phyloP scores from a whole-genome alignment of 1,139 yeast genomes.

The Yamadazyma oceani region DNA sequence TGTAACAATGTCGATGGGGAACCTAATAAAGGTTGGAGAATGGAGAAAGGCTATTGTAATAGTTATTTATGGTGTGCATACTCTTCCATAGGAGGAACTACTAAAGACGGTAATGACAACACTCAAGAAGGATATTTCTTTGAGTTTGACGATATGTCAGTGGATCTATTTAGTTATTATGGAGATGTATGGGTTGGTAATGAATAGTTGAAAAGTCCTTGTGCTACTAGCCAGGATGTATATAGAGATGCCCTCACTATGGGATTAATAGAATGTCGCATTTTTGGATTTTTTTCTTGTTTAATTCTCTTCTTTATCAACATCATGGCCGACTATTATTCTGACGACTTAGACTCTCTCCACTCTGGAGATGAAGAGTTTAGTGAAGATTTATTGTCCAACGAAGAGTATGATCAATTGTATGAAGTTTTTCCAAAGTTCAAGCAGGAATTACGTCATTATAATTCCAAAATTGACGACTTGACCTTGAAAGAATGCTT shows the following conservation, averaged over 20 bases:
- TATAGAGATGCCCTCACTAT: no score
- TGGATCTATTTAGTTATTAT: conserved; percentile 26
- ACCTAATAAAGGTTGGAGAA: conserved; percentile 32
- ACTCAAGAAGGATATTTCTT: conserved; percentile 26
- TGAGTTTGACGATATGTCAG: conserved; percentile 22
- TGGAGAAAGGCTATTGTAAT: conserved; percentile 36
- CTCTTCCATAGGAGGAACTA: conserved; percentile 38
- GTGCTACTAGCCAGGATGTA: background rate
- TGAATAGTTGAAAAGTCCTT: conserved; percentile 19
- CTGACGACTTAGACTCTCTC: conserved; percentile 13
- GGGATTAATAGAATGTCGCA: no score
- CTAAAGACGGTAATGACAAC: conserved; percentile 23
- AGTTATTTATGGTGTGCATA: conserved; percentile 49
- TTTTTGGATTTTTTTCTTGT: background rate
- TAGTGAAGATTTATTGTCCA: conserved; percentile 21
- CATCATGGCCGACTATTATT: conserved; percentile 9
- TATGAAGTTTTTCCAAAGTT: conserved; percentile 42
- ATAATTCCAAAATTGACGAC: conserved; percentile 50
- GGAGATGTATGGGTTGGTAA: conserved; percentile 38
- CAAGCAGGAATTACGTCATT: conserved; percentile 32
- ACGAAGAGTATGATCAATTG: conserved; percentile 42
- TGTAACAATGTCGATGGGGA: conserved; percentile 27
- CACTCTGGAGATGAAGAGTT: conserved; percentile 16
- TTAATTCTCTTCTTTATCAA: background rate
- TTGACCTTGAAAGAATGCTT: conserved; percentile 57